phyloP scores from a whole-genome alignment of 2,329 filamentous ascomycete genomes.

The Colletotrichum aenigma region DNA sequence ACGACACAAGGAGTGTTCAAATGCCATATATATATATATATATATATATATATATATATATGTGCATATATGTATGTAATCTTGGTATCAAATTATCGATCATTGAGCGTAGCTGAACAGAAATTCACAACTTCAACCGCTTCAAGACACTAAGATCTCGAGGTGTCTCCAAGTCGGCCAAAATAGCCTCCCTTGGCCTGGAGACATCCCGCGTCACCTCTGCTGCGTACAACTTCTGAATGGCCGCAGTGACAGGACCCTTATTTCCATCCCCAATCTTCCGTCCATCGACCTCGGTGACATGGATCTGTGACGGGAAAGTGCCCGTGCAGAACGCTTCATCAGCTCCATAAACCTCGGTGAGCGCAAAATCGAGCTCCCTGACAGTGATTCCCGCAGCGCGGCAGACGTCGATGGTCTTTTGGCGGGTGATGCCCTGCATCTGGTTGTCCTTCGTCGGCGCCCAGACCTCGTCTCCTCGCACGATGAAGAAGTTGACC shows the following conservation, averaged over 20 bases:
- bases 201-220: constrained; percentile 24
- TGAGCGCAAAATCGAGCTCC: constrained; percentile 32
- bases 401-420: constrained; percentile 32
- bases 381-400: constrained; percentile 26
- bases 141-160: constrained; percentile 25
- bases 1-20: too few species aligned
- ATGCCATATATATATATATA: too few species aligned
- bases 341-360: constrained; percentile 33
- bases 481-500: constrained; percentile 36
- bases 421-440: constrained; percentile 33
- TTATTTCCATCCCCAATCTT: constrained; percentile 26
- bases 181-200: constrained; percentile 25
- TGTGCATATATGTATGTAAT: too few species aligned
- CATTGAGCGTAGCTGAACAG: neutral
- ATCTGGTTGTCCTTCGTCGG: constrained; percentile 34
- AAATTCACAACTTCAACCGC: neutral
- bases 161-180: constrained; percentile 24
- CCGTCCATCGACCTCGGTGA: constrained; percentile 27
- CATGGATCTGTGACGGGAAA: constrained; percentile 30
- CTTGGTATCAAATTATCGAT: neutral
- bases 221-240: constrained; percentile 27
- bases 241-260: constrained; percentile 25
- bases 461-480: constrained; percentile 33
- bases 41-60: too few species aligned
- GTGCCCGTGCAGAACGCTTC: constrained; percentile 34